Conservation (phyloP, 495 filamentous ascomycete genomes). For the Aspergillus sclerotioniger region DNA sequence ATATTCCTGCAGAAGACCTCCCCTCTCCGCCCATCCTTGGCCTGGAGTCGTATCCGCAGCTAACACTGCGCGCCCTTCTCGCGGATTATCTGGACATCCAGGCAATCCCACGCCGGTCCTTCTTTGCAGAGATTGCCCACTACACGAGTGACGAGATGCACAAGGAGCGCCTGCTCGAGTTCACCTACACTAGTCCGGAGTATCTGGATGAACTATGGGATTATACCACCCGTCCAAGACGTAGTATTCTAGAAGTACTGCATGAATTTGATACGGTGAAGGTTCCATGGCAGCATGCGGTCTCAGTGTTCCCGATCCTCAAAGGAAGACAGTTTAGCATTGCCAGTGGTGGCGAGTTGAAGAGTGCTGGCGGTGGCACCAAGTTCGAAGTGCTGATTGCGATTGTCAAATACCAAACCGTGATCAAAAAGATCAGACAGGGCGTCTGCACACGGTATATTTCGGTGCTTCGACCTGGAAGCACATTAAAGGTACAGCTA, state of each 20-base stretch:
- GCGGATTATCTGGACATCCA: conserved; percentile 83
- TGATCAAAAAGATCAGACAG: conserved; percentile 79
- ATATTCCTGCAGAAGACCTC: conserved; percentile 19
- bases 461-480: conserved; percentile 56
- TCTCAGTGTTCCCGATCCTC: conserved; percentile 70
- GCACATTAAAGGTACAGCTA: conserved; percentile 56
- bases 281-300: conserved; percentile 71
- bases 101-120: conserved; percentile 80
- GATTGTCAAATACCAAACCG: conserved; percentile 88
- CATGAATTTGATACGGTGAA: conserved; percentile 84
- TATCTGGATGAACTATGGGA: conserved; percentile 91
- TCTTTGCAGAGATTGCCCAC: conserved; percentile 73
- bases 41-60: conserved; percentile 37
- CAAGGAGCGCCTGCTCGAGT: conserved; percentile 77
- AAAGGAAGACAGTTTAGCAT: conserved; percentile 85
- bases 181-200: conserved; percentile 58
- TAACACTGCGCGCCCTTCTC: conserved; percentile 75
- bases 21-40: conserved; percentile 43
- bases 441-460: conserved; percentile 91
- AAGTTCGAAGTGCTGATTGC: conserved; percentile 78
- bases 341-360: conserved; percentile 64
- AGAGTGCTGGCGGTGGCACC: conserved; percentile 37
- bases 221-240: conserved; percentile 87
- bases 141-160: conserved; percentile 71
- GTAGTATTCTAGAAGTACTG: conserved; percentile 87